Conservation (phyloP, 1,284 basidiomycete species). For the Somion occarium region DNA sequence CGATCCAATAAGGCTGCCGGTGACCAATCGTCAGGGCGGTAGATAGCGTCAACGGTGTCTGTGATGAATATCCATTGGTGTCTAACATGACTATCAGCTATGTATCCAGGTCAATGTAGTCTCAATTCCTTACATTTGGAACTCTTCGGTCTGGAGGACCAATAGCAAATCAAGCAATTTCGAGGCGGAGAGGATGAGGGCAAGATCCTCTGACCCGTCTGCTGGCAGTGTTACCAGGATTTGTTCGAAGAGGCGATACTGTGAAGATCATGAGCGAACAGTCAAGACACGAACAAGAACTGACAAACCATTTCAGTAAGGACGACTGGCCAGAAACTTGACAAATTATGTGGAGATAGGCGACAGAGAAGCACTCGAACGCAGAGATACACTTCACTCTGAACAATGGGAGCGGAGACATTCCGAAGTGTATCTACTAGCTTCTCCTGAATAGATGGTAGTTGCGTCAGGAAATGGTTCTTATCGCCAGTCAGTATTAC, state of each 20-base stretch:
- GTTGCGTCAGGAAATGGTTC: slow-evolving; percentile 85
- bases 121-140: slow-evolving; percentile 76
- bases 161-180: slow-evolving; percentile 93
- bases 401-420: slow-evolving; percentile 78
- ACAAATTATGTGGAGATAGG: slow-evolving; percentile 87
- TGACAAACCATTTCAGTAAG: slow-evolving; percentile 81
- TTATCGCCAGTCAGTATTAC: slow-evolving; percentile 82
- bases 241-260: slow-evolving; percentile 79
- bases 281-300: background rate
- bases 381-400: slow-evolving; percentile 93
- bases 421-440: slow-evolving; percentile 90
- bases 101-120: background rate
- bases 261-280: background rate
- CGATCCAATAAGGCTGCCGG: slow-evolving; percentile 91
- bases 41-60: slow-evolving; percentile 94
- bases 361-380: slow-evolving; percentile 89
- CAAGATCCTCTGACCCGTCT: slow-evolving; percentile 81
- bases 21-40: slow-evolving; percentile 78
- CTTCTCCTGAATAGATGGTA: slow-evolving; percentile 95
- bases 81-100: slow-evolving; percentile 40
- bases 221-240: slow-evolving; percentile 54
- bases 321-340: slow-evolving; percentile 96
- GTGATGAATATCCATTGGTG: slow-evolving; percentile 99
- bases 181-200: slow-evolving; percentile 81
- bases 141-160: slow-evolving; percentile 93